Percentiles rank a stretch among this genome's conserved stretches.
These are phyloP conservation scores for Botrytis squamosa DNA, from an alignment of 2,329 filamentous ascomycete genomes.

Conservation along the genomic window DNA sequence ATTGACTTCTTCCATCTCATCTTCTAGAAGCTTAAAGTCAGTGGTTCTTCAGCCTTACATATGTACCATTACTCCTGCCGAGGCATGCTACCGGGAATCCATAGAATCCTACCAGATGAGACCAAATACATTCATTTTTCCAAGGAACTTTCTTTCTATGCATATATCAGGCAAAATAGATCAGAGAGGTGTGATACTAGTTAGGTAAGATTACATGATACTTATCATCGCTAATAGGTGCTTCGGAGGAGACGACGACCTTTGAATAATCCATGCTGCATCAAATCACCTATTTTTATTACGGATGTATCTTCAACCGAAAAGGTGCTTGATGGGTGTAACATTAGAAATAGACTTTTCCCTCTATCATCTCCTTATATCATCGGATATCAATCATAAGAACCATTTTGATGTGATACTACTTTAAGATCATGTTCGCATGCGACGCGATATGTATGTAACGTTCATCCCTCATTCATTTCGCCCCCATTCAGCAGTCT, in stretches of 20 bases:
- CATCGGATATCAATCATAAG: slow-evolving; percentile 4
- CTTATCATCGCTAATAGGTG: background rate
- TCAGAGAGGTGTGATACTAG: background rate
- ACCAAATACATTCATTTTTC: background rate
- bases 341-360: background rate
- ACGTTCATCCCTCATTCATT: slow-evolving; percentile 1
- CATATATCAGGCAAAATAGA: background rate
- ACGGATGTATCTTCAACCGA: background rate
- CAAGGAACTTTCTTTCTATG: background rate
- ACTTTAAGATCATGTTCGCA: slow-evolving; percentile 16
- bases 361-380: background rate
- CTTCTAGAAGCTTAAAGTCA: slow-evolving; percentile 27
- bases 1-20: slow-evolving; percentile 31
- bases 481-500: background rate
- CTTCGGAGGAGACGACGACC: background rate
- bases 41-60: slow-evolving; percentile 24
- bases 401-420: slow-evolving; percentile 7
- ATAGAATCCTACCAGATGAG: background rate
- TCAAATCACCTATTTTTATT: slow-evolving; percentile 3
- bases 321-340: background rate
- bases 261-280: slow-evolving; percentile 10
- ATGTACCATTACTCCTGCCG: slow-evolving; percentile 1
- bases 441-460: background rate
- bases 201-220: background rate
- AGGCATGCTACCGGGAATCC: background rate